Percentiles rank a stretch among this genome's conserved stretches.
phyloP scores from a whole-genome alignment of 2,329 filamentous ascomycete species.

The Exophiala phaeomuriformis region DNA sequence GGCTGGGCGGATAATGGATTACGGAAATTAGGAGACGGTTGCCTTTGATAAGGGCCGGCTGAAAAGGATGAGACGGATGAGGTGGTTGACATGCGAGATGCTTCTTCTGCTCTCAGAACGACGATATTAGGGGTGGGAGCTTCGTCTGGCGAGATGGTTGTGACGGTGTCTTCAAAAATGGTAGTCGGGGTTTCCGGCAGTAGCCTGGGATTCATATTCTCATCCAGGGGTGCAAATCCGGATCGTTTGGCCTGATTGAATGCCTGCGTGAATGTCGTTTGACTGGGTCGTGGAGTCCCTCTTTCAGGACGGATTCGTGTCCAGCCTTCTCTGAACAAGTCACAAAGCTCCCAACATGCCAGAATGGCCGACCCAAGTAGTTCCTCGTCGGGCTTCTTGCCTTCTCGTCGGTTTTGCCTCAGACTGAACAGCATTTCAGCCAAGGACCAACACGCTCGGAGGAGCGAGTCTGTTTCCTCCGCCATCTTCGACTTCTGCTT shows the following conservation, averaged over 20 bases:
- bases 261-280: slow-evolving; percentile 62
- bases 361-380: slow-evolving; percentile 80
- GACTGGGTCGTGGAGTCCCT: slow-evolving; percentile 73
- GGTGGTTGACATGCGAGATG: slow-evolving; percentile 14
- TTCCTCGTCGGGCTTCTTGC: slow-evolving; percentile 68
- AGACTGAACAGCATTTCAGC: slow-evolving; percentile 91
- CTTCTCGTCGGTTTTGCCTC: slow-evolving; percentile 70
- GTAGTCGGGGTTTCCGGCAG: slow-evolving; percentile 85
- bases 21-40: slow-evolving; percentile 14
- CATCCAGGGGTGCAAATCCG: slow-evolving; percentile 30
- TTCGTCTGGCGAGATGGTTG: slow-evolving; percentile 64
- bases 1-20: slow-evolving; percentile 17
- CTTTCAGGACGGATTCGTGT: slow-evolving; percentile 79
- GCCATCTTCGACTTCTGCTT: slow-evolving; percentile 74
- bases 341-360: slow-evolving; percentile 89
- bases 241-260: slow-evolving; percentile 45
- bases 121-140: slow-evolving; percentile 78
- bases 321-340: slow-evolving; percentile 89
- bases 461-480: slow-evolving; percentile 74
- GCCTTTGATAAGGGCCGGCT: slow-evolving; percentile 8
- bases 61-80: slow-evolving; percentile 13
- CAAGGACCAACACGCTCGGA: slow-evolving; percentile 80
- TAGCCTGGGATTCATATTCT: slow-evolving; percentile 27
- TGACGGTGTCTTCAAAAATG: slow-evolving; percentile 82
- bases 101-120: slow-evolving; percentile 66